A percentile compares a stretch with the other conserved stretches of the same genome.
These are phyloP conservation scores for Paraphaeosphaeria sporulosa DNA, from an alignment of 2,329 filamentous ascomycete genomes.

Conservation along the genomic window DNA sequence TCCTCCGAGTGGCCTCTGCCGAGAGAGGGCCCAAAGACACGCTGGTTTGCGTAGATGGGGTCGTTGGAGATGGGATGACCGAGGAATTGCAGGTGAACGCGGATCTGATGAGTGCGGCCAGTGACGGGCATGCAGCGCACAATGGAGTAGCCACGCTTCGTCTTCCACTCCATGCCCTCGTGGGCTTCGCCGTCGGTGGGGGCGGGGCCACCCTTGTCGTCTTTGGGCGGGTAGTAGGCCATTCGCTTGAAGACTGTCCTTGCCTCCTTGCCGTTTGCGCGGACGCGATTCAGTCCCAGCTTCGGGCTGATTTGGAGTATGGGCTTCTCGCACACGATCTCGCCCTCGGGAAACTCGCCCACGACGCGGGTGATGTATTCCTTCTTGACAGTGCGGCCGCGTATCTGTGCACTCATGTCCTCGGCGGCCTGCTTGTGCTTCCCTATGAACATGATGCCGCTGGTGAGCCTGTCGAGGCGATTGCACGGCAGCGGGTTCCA, in stretches of 20 bases:
- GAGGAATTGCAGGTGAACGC: slow-evolving; percentile 92
- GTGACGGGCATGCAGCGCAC: slow-evolving; percentile 94
- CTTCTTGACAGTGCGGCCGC: slow-evolving; percentile 83
- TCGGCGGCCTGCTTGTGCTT: slow-evolving; percentile 85
- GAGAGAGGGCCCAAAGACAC: slow-evolving; percentile 85
- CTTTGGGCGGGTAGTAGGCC: slow-evolving; percentile 81
- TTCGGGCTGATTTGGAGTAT: slow-evolving; percentile 95
- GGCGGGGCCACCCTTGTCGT: slow-evolving; percentile 27
- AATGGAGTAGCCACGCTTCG: slow-evolving; percentile 82
- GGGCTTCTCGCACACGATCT: slow-evolving; percentile 90
- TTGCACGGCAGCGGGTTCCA: slow-evolving; percentile 81
- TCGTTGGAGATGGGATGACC: slow-evolving; percentile 97
- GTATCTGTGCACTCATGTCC: slow-evolving; percentile 76
- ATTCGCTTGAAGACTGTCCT: slow-evolving; percentile 90
- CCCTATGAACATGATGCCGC: slow-evolving; percentile 97
- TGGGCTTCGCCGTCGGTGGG: slow-evolving; percentile 28
- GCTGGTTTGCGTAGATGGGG: slow-evolving; percentile 94
- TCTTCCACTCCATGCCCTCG: slow-evolving; percentile 58
- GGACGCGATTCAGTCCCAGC: slow-evolving; percentile 90
- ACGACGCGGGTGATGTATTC: slow-evolving; percentile 94
- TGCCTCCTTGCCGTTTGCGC: slow-evolving; percentile 89
- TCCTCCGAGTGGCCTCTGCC: slow-evolving; percentile 72
- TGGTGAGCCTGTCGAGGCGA: slow-evolving; percentile 90
- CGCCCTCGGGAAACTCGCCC: slow-evolving; percentile 89
- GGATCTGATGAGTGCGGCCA: slow-evolving; percentile 91